phyloP scores from a whole-genome alignment of 768 basidiomycete species.

The Hygrophorus pudorinus region DNA sequence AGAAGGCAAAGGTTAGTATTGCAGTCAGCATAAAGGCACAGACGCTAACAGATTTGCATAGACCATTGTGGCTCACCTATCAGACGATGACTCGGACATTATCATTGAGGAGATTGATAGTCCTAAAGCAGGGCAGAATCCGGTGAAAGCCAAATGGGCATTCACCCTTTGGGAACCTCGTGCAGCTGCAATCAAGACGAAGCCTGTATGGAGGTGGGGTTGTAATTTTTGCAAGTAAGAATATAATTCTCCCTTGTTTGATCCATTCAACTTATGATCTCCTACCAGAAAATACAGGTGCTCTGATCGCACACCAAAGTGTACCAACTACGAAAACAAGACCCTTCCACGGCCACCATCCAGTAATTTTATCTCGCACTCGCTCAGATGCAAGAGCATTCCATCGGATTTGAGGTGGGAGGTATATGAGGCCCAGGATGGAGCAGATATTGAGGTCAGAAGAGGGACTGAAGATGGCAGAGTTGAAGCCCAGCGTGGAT shows the following conservation, averaged over 20 bases:
- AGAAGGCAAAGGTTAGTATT: too few species aligned
- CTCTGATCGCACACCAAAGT: background rate
- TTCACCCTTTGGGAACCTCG: constrained; percentile 1
- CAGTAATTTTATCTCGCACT: background rate
- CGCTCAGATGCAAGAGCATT: background rate
- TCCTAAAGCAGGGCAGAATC: too few species aligned
- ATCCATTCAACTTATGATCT: background rate
- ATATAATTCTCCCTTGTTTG: too few species aligned
- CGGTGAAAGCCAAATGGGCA: background rate
- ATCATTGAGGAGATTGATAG: background rate
- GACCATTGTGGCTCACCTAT: too few species aligned
- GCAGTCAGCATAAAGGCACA: too few species aligned
- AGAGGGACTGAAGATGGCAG: background rate
- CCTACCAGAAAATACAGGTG: background rate
- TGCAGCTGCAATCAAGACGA: background rate
- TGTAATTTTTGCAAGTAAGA: constrained; percentile 1
- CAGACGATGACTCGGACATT: background rate
- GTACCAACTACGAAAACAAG: background rate
- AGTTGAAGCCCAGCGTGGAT: background rate
- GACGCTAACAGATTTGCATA: too few species aligned
- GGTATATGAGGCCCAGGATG: background rate
- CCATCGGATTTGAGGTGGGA: background rate
- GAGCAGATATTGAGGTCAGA: background rate
- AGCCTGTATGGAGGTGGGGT: background rate
- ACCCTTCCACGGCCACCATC: background rate